Conservation (phyloP, 169 alveolate genomes). For the Plasmodium cynomolgi region DNA sequence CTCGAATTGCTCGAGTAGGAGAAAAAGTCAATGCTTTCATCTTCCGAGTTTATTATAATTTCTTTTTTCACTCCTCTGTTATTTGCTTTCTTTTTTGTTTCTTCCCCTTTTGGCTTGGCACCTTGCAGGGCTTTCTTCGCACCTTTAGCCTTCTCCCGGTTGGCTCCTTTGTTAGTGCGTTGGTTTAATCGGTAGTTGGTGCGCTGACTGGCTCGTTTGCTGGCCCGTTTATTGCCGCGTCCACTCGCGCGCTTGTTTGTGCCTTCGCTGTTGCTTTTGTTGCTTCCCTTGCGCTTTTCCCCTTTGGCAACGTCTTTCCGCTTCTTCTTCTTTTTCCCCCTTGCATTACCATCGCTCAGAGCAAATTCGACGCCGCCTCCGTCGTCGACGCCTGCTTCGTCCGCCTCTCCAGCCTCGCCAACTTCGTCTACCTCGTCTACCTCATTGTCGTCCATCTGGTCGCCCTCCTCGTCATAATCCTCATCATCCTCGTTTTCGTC, state of each 20-base stretch:
- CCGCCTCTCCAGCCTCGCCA: not conserved
- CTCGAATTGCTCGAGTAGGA: slow-evolving; percentile 25
- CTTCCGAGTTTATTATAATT: slow-evolving; percentile 25
- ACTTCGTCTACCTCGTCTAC: not conserved
- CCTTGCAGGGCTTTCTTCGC: not conserved
- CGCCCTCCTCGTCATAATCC: not conserved
- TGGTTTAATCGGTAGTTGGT: not conserved
- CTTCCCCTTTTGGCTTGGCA: not conserved
- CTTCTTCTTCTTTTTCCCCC: slow-evolving; percentile 11
- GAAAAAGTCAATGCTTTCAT: slow-evolving; percentile 15
- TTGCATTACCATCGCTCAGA: not conserved
- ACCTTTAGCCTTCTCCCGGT: not conserved
- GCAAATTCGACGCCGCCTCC: not conserved
- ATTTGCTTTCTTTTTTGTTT: not conserved
- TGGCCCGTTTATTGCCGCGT: not conserved
- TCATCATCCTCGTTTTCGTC: not conserved
- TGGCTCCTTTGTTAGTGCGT: not conserved
- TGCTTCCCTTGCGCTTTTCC: not conserved
- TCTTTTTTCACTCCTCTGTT: not conserved
- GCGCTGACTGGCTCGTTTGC: not conserved
- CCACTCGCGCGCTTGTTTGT: not conserved
- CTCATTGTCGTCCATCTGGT: not conserved
- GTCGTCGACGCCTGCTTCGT: not conserved
- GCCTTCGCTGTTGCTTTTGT: not conserved
- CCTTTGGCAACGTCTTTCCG: not conserved